Percentiles rank a stretch among this genome's conserved stretches.
Conservation (phyloP, 257 asterid genomes). For the Lavandula angustifolia region DNA sequence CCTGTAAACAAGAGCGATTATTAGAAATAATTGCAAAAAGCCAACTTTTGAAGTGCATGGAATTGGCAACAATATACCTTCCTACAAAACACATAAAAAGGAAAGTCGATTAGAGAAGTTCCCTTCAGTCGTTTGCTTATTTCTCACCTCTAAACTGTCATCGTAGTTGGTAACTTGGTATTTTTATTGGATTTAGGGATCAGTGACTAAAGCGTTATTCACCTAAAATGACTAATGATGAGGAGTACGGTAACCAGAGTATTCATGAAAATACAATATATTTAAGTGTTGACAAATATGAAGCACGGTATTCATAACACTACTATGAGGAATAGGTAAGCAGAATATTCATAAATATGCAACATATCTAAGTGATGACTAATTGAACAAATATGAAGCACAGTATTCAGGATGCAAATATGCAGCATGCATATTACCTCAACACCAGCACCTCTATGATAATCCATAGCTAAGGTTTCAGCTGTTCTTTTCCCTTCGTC, state of each 20-base stretch:
- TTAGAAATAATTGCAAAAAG: conserved; percentile 12
- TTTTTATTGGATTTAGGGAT: background rate
- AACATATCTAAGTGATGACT: background rate
- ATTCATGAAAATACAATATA: too few species aligned
- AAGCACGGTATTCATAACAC: too few species aligned
- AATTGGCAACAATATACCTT: background rate
- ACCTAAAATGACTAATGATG: too few species aligned
- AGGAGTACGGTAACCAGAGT: too few species aligned
- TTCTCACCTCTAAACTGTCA: conserved; percentile 9
- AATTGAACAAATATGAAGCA: background rate
- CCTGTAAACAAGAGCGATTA: conserved; percentile 46
- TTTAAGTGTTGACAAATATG: too few species aligned
- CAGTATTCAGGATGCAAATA: conserved; percentile 9
- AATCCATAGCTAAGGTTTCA: conserved; percentile 94
- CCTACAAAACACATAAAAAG: background rate
- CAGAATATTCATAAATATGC: background rate
- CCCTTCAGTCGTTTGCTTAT: background rate
- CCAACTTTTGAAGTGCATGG: background rate
- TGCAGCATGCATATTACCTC: conserved; percentile 50
- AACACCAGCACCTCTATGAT: conserved; percentile 88
- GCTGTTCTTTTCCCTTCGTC: conserved; percentile 96
- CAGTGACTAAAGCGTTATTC: background rate
- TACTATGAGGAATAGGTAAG: too few species aligned
- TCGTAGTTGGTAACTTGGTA: background rate
- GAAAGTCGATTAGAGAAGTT: background rate